Evolutionary conservation across 768 basidiomycete genomes (phyloP).

Genomic region (Boletus sp.): DNA sequence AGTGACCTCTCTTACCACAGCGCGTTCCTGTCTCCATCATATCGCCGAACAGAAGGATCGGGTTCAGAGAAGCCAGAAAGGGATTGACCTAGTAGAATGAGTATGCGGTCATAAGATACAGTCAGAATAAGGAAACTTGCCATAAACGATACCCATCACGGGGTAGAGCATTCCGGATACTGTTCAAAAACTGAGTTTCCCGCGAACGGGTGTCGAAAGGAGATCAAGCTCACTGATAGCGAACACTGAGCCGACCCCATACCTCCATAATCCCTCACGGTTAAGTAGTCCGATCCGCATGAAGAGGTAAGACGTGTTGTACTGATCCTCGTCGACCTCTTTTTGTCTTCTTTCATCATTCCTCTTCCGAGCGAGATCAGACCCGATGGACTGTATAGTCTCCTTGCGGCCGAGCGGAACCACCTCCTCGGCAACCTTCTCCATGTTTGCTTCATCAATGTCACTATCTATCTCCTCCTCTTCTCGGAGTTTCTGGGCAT

Average conservation of each 20-base stretch:
- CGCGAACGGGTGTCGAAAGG: not conserved
- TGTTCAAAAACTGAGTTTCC: not conserved
- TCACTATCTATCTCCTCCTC: slow-evolving; percentile 30
- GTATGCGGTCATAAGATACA: not conserved
- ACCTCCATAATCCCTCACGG: slow-evolving; percentile 54
- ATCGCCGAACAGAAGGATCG: slow-evolving; percentile 41
- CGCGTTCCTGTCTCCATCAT: slow-evolving; percentile 67
- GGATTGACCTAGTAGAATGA: slow-evolving; percentile 44
- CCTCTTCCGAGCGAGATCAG: slow-evolving; percentile 61
- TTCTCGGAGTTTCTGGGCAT: slow-evolving; percentile 79
- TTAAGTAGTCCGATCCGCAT: slow-evolving; percentile 67
- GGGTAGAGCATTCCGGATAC: slow-evolving; percentile 68
- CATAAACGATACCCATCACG: slow-evolving; percentile 67
- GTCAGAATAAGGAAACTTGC: slow-evolving; percentile 18
- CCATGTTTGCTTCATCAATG: slow-evolving; percentile 45
- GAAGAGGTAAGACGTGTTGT: slow-evolving; percentile 61
- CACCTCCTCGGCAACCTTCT: slow-evolving; percentile 58
- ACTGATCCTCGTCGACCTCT: slow-evolving; percentile 34
- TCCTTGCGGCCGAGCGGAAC: slow-evolving; percentile 51
- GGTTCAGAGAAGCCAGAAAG: slow-evolving; percentile 54
- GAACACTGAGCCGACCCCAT: slow-evolving; percentile 54
- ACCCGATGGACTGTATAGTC: slow-evolving; percentile 55
- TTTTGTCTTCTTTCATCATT: slow-evolving; percentile 33
- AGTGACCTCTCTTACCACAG: slow-evolving; percentile 45
- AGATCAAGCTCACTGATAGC: slow-evolving; percentile 40